A percentile compares a stretch with the other conserved stretches of the same genome.
Evolutionary conservation across 2,329 filamentous ascomycete species (phyloP).

Genomic region (Ploettnerulaceae sp.): DNA sequence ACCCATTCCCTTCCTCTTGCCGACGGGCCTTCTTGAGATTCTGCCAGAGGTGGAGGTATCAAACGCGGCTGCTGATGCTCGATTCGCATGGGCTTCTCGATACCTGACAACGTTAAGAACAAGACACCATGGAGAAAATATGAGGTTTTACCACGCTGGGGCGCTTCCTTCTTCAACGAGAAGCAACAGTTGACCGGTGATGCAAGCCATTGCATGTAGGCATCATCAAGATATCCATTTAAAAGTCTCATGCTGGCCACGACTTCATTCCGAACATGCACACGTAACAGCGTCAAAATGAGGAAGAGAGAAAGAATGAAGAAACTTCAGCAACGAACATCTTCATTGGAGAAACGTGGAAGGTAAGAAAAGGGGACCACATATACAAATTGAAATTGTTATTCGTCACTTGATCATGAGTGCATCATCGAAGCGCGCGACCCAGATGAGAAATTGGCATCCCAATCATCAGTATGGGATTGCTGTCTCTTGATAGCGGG

Average conservation of each 20-base stretch:
- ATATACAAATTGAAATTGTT: conserved; percentile 6
- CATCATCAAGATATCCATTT: conserved; percentile 33
- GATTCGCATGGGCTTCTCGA: conserved; percentile 36
- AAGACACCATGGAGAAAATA: conserved; percentile 9
- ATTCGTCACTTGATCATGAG: conserved; percentile 15
- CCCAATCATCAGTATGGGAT: conserved; percentile 13
- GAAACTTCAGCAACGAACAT: conserved; percentile 13
- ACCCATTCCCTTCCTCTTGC: conserved; percentile 31
- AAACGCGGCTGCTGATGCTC: conserved; percentile 38
- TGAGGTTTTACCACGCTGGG: conserved; percentile 26
- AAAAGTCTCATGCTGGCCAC: conserved; percentile 32
- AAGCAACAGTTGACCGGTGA: conserved; percentile 30
- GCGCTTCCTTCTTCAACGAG: conserved; percentile 18
- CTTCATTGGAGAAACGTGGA: conserved; percentile 16
- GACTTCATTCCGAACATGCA: conserved; percentile 27
- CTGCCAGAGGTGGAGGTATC: conserved; percentile 34
- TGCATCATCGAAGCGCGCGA: conserved; percentile 16
- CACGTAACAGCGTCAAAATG: conserved; percentile 14
- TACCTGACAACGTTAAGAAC: conserved; percentile 27
- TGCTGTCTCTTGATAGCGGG: conserved; percentile 21
- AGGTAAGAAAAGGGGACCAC: conserved; percentile 9
- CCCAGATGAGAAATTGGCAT: conserved; percentile 7
- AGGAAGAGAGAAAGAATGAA: conserved; percentile 10
- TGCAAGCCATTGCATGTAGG: conserved; percentile 29
- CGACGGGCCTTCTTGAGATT: conserved; percentile 28